Evolutionary conservation across 805 yeast genomes (phyloP), one percentile per base, ranked within the genome.

Genomic region (Pichia pseudocactophila): DNA sequence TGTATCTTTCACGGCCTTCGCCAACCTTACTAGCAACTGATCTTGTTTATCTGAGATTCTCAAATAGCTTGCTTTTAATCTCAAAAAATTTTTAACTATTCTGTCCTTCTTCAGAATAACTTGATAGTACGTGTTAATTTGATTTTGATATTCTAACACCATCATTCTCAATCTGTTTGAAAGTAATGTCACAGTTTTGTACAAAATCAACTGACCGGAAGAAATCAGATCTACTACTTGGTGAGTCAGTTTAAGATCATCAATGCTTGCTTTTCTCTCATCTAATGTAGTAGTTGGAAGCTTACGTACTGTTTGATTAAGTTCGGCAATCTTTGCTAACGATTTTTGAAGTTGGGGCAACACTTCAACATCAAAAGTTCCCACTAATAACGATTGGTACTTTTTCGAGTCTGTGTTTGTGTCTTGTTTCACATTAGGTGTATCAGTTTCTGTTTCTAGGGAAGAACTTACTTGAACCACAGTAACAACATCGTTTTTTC

Each of bases 61-160:
- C 22, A 13, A 46, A 43, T 48, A 74, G 69, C 43, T 71, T 67
- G 44, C 41, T 13, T 51, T 48, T 3, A 55, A 30, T 35, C 55
- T 46, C 22, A 45, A 48, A n/a, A 35, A 41, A 3, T 31, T 40
- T 9, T 17, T 34, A 28, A 44, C 11, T 18, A 32, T 15, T 13
- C 49, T 38, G 15, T 49, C 46, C 3, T 50, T 47, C 15, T 48
- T 42, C 18, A 57, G 17, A 10, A 40, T 44, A 10, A 52, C 18
- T 12, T 35, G 32, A 18, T 53, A 45, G 22, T 50, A 31, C 0
- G 54, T 50, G 17, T 46, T 46, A 9, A 59, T 50, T 39, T 61
- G 64, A 19, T 53, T 46, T 43, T 49, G 46, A 30, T 53, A 48
- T 37, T 61, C 63, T 5, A 37, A 27, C 17, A 50, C 48, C 50